Conservation (phyloP, 2,329 filamentous ascomycete genomes). For the Paracamarosporium sp. region DNA sequence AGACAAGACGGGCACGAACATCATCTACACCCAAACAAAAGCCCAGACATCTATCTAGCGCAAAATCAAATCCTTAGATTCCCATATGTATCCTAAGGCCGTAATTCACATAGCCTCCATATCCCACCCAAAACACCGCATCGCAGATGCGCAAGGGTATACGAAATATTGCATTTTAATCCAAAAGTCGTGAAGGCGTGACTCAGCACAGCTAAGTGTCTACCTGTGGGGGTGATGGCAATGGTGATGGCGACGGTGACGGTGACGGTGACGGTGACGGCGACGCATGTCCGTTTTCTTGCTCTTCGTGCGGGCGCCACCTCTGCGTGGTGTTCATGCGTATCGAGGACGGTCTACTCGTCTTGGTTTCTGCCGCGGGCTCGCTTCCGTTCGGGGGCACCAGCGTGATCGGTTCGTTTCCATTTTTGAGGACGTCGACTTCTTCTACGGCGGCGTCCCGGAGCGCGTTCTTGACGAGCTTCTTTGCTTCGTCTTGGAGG, state of each 20-base stretch:
- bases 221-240: too few relatives aligned
- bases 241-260: too few relatives aligned
- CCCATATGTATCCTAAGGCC: too few relatives aligned
- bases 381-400: neutral
- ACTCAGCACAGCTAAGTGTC: neutral
- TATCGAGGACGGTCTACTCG: conserved; percentile 7
- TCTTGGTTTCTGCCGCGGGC: conserved; percentile 5
- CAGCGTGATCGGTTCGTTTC: neutral
- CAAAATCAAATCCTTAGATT: too few relatives aligned
- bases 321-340: conserved; percentile 1
- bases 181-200: too few relatives aligned
- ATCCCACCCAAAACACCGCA: too few relatives aligned
- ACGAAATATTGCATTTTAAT: too few relatives aligned
- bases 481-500: conserved; percentile 54
- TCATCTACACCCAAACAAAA: too few relatives aligned
- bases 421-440: neutral
- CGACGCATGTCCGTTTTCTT: neutral
- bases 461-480: conserved; percentile 48
- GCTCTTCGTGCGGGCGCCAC: neutral
- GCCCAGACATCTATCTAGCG: too few relatives aligned
- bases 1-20: too few relatives aligned
- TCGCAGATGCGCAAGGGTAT: too few relatives aligned
- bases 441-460: conserved; percentile 16
- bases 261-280: neutral
- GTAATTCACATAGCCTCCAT: too few relatives aligned